Base-by-base conservation (phyloP, 352 stramenopile species). In the Saprolegnia parasitica region DNA sequence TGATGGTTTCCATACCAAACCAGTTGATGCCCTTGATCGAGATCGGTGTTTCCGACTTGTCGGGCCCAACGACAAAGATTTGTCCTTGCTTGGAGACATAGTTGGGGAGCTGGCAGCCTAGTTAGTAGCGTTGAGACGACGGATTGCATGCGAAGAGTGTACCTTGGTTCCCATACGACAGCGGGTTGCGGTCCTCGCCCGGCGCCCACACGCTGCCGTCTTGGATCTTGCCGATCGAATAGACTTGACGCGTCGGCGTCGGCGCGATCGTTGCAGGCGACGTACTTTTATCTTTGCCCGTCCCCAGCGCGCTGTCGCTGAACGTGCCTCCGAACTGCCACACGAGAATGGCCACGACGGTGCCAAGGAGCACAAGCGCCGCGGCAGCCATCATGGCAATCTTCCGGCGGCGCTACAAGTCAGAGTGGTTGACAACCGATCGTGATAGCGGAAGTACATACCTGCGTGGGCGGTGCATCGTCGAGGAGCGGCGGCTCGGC, bases 1-100 rank as follows among this genome's bases (percentile, higher is more conserved):
- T 61, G 40, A 24, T 26, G 4, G 83, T 89, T 50, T 90, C 83
- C 83, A 90, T 90, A 20, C 83, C 83, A 67, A 89, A 90, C 83
- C 83, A 90, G 65, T 89, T 90, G 58, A 87, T 70, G 15, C 83
- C 83, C 39, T 90, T 90, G 65, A 90, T 78, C 0, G 70, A 72
- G 4, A 90, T 72, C 0, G 74, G 55, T 10, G 83, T 73, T 49
- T 90, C 81, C 0, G 78, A 83, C 5, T 82, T 82, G 55, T 87
- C 86, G 37, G 46, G 49, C n/a, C 74, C 46, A 0, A 86, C 75
- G 0, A 80, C 72, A 32, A 73, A 76, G 40, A 88, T 84, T n/a
- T 81, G 67, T 1, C 80, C 77, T 23, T 83, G 72, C 71, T 90
- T 90, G 65, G 79, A 87, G 42, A 80, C 71, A 42, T 90, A 89